phyloP scores from a whole-genome alignment of 345 rosid species.

The Clausena lansium region DNA sequence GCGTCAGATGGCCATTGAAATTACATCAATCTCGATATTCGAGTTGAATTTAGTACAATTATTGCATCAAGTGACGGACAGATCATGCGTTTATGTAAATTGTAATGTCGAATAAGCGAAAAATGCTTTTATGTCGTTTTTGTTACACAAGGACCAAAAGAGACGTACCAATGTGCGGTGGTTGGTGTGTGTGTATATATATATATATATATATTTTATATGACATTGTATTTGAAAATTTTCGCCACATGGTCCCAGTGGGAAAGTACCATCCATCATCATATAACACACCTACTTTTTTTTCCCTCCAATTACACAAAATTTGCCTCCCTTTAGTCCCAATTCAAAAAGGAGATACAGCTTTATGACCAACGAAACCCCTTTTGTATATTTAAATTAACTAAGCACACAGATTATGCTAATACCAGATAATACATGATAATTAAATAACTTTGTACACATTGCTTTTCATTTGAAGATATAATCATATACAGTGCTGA shows the following conservation, averaged over 20 bases:
- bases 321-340: not conserved
- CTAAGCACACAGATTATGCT: not conserved
- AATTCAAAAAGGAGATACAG: not conserved
- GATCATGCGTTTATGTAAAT: not conserved
- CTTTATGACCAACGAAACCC: not conserved
- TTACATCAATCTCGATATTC: no score
- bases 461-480: not conserved
- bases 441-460: no score
- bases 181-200: not conserved
- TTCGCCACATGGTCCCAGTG: not conserved
- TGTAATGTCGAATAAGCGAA: not conserved
- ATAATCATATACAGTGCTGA: not conserved
- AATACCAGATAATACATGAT: not conserved
- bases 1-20: not conserved
- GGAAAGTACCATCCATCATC: not conserved
- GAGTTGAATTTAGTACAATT: not conserved
- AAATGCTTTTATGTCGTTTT: not conserved
- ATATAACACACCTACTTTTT: no score
- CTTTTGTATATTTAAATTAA: not conserved
- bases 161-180: not conserved
- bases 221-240: not conserved
- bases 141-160: not conserved
- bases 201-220: no score
- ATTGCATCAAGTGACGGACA: not conserved
- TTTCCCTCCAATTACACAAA: no score